A percentile compares a stretch with the other conserved stretches of the same genome.
Evolutionary conservation across 2,329 filamentous ascomycete species (phyloP).

Genomic region (Amauroascus verrucosus): DNA sequence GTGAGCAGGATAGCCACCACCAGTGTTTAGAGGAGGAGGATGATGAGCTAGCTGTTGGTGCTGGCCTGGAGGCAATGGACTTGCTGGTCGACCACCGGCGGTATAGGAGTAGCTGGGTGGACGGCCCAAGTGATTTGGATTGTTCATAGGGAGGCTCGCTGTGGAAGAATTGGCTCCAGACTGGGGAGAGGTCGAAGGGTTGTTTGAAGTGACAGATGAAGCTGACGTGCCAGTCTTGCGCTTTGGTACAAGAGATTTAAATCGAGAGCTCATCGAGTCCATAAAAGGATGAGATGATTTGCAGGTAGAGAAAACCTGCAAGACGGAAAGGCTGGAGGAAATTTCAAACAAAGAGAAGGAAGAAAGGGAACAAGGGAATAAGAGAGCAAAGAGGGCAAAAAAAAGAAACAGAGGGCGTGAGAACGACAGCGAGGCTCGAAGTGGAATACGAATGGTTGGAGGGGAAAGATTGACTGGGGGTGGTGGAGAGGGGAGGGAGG

Average conservation of each 20-base stretch:
- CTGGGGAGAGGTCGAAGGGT: slow-evolving; percentile 29
- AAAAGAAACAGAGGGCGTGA: slow-evolving; percentile 12
- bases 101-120: slow-evolving; percentile 55
- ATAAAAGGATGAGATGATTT: slow-evolving; percentile 22
- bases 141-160: slow-evolving; percentile 48
- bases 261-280: slow-evolving; percentile 44
- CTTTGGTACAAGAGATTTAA: slow-evolving; percentile 41
- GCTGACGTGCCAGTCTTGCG: slow-evolving; percentile 40
- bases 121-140: slow-evolving; percentile 45
- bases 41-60: slow-evolving; percentile 34
- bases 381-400: slow-evolving; percentile 4
- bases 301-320: slow-evolving; percentile 7
- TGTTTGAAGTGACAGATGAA: slow-evolving; percentile 23
- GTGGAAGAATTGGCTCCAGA: slow-evolving; percentile 37
- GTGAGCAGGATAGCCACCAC: slow-evolving; percentile 37
- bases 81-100: slow-evolving; percentile 41
- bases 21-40: slow-evolving; percentile 47
- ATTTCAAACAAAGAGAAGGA: slow-evolving; percentile 15
- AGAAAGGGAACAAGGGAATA: slow-evolving; percentile 13
- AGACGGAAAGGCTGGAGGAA: slow-evolving; percentile 19
- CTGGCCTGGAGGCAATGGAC: slow-evolving; percentile 37
- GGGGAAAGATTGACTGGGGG: slow-evolving; percentile 1
- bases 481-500: neutral
- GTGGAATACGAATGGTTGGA: slow-evolving; percentile 6
- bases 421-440: slow-evolving; percentile 4